Percentiles rank a stretch among this genome's conserved stretches.
phyloP scores from a whole-genome alignment of 2,329 filamentous ascomycete species.

The Neoscytalidium dimidiatum region DNA sequence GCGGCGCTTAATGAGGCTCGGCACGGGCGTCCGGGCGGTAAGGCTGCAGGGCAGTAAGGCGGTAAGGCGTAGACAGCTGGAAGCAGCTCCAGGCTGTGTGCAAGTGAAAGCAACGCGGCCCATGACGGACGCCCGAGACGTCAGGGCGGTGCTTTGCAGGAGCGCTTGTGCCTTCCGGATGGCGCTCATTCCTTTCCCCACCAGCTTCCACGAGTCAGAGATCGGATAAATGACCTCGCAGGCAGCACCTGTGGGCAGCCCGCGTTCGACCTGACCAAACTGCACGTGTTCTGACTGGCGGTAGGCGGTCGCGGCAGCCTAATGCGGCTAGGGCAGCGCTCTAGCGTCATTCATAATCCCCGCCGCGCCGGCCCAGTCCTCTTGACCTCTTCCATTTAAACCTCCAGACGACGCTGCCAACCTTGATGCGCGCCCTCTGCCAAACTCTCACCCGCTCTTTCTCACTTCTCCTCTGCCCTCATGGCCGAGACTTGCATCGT shows the following conservation, averaged over 20 bases:
- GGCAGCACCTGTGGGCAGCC: conserved; percentile 3
- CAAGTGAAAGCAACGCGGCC: background rate
- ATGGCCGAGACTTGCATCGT: conserved; percentile 73
- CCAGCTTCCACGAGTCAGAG: background rate
- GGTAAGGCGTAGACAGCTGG: conserved; percentile 1
- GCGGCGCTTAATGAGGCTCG: background rate
- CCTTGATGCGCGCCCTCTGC: conserved; percentile 13
- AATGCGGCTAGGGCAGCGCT: conserved; percentile 1
- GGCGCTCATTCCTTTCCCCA: background rate
- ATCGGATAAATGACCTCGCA: background rate
- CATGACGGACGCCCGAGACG: background rate
- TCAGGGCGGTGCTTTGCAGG: background rate
- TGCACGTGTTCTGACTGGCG: conserved; percentile 18
- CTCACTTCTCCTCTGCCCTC: conserved; percentile 17
- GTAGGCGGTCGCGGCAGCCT: conserved; percentile 13
- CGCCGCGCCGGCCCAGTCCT: conserved; percentile 22
- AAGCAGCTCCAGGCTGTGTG: background rate
- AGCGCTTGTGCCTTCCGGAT: conserved; percentile 5
- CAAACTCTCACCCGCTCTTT: conserved; percentile 17
- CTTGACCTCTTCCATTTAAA: conserved; percentile 25
- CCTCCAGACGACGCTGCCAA: conserved; percentile 6
- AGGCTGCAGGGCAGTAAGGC: conserved; percentile 1
- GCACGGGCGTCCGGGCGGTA: background rate
- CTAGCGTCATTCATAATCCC: conserved; percentile 20
- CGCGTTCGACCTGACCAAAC: background rate